Percentiles rank a stretch among this genome's conserved stretches.
Conservation (phyloP, 75 land plant genomes). For the Cunninghamia lanceolata region DNA sequence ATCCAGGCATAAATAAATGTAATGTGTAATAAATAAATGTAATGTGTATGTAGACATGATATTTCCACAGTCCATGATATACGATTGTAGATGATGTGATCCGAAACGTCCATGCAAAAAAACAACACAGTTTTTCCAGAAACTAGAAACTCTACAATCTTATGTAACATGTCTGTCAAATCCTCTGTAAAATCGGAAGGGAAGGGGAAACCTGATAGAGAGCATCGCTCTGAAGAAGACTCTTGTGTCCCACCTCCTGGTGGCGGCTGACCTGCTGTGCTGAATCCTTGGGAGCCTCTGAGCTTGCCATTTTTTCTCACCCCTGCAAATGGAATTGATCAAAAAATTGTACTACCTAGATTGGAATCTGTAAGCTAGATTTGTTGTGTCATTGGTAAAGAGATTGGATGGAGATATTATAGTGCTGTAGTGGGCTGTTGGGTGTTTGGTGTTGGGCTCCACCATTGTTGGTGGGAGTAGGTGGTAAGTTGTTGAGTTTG, state of each 20-base stretch:
- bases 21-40: neutral
- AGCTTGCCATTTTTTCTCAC: neutral
- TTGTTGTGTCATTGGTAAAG: neutral
- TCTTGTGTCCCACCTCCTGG: slow-evolving; percentile 88
- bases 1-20: neutral
- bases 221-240: slow-evolving; percentile 78
- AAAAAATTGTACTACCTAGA: neutral
- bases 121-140: no score
- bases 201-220: slow-evolving; percentile 68
- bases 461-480: neutral
- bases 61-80: no score
- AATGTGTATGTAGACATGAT: no score
- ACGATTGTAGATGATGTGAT: no score
- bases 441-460: neutral
- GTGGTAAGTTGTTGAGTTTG: neutral
- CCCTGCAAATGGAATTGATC: neutral
- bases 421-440: neutral
- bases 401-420: neutral
- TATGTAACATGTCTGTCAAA: no score
- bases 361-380: neutral
- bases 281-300: neutral
- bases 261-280: slow-evolving; percentile 36
- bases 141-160: no score
- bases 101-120: no score
- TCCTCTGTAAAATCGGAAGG: neutral